Conservation (phyloP, 176 grass and related monocot species). For the Musa troglodytarum region DNA sequence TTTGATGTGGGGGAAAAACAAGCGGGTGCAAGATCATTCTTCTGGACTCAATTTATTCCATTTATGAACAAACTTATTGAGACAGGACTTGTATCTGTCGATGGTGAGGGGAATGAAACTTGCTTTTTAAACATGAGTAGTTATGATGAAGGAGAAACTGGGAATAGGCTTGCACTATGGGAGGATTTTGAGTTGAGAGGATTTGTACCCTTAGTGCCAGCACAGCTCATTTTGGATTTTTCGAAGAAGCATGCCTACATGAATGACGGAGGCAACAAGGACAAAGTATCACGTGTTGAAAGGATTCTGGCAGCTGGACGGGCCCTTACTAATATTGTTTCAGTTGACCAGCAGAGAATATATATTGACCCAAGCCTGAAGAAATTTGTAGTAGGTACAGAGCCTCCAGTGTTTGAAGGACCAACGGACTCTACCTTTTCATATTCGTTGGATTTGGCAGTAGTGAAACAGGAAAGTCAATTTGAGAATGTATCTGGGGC, state of each 20-base stretch:
- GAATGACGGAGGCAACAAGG: conserved; percentile 53
- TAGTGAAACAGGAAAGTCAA: conserved; percentile 18
- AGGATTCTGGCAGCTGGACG: conserved; percentile 67
- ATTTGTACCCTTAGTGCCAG: conserved; percentile 66
- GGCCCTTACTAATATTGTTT: conserved; percentile 45
- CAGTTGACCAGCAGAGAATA: conserved; percentile 55
- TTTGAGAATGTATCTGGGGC: conserved; percentile 10
- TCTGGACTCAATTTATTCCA: conserved; percentile 75
- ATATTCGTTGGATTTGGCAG: conserved; percentile 11
- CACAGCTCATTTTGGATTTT: conserved; percentile 82
- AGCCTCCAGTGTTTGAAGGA: conserved; percentile 39
- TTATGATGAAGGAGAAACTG: conserved; percentile 72
- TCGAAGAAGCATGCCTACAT: conserved; percentile 50
- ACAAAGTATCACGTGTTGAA: conserved; percentile 55
- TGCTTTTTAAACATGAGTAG: conserved; percentile 76
- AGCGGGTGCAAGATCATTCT: conserved; percentile 59
- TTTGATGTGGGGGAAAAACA: conserved; percentile 62
- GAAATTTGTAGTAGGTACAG: conserved; percentile 51
- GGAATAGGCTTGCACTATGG: conserved; percentile 69
- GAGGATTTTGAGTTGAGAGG: conserved; percentile 91
- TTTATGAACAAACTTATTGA: conserved; percentile 75
- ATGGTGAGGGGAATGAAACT: conserved; percentile 52
- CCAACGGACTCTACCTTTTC: not conserved
- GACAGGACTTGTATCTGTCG: conserved; percentile 44
- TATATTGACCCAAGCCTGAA: conserved; percentile 58